A percentile compares a stretch with the other conserved stretches of the same genome.
Evolutionary conservation across 1,139 yeast genomes (phyloP).

Genomic region (Yarrowia galli): DNA sequence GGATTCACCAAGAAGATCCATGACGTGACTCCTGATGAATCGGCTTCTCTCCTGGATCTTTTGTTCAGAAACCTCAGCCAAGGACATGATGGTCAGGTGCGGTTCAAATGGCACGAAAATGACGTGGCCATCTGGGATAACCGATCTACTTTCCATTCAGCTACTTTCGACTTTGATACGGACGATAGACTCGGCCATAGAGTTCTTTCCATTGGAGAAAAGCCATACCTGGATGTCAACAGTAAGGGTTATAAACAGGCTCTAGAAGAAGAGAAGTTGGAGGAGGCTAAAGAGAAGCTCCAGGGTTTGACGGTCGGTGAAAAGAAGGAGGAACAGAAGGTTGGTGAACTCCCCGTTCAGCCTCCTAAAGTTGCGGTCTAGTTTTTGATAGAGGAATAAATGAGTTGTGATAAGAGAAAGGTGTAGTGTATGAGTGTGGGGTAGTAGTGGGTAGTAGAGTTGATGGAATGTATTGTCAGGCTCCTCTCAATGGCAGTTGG

Average conservation of each 20-base stretch:
- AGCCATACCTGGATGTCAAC: conserved; percentile 59
- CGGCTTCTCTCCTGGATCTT: conserved; percentile 53
- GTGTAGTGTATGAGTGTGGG: too few species aligned
- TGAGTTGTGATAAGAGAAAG: too few species aligned
- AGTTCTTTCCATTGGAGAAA: conserved; percentile 64
- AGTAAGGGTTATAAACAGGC: conserved; percentile 65
- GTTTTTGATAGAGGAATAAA: too few species aligned
- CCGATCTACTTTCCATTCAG: conserved; percentile 58
- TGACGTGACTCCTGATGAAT: conserved; percentile 57
- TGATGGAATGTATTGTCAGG: too few species aligned
- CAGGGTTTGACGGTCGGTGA: not conserved
- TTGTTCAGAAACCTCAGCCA: conserved; percentile 55
- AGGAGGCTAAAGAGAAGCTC: not conserved
- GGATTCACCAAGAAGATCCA: conserved; percentile 55
- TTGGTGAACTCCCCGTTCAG: not conserved
- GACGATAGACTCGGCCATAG: conserved; percentile 60
- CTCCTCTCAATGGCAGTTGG: too few species aligned
- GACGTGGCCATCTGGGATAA: conserved; percentile 68
- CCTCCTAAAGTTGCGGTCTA: conserved; percentile 17
- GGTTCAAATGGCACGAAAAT: conserved; percentile 62
- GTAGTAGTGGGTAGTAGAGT: not conserved
- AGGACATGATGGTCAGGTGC: conserved; percentile 59
- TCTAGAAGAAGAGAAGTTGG: conserved; percentile 44
- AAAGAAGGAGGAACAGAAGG: conserved; percentile 4
- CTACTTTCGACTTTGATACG: conserved; percentile 56